Percentiles rank a stretch among this genome's conserved stretches.
phyloP scores from a whole-genome alignment of 2,329 filamentous ascomycete genomes.

The Sporothrix humicola region DNA sequence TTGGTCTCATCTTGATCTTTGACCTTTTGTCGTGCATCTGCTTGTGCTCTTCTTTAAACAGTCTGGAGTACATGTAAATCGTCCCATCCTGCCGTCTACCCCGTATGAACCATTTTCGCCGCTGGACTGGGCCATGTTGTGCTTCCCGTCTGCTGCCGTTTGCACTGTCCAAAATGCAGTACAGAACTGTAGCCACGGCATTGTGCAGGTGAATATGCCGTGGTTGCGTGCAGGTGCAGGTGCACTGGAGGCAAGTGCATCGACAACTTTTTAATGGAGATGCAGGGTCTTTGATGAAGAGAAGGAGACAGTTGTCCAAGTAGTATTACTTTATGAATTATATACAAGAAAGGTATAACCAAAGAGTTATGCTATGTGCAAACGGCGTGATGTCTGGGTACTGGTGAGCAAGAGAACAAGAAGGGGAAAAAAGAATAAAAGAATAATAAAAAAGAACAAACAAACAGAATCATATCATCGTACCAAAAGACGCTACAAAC shows the following conservation, averaged over 20 bases:
- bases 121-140: not conserved
- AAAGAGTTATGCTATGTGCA: not conserved
- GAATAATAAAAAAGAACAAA: not conserved
- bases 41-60: too few species aligned
- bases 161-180: not conserved
- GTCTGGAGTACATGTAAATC: not conserved
- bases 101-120: not conserved
- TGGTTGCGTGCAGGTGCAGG: slow-evolving; percentile 14
- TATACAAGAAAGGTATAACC: not conserved
- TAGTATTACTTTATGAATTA: not conserved
- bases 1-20: not conserved
- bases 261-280: not conserved
- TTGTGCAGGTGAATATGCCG: not conserved
- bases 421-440: not conserved
- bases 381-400: not conserved
- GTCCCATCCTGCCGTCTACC: not conserved
- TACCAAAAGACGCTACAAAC: not conserved
- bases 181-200: slow-evolving; percentile 8
- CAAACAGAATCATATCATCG: slow-evolving; percentile 2
- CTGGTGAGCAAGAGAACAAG: not conserved
- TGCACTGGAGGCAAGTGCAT: not conserved
- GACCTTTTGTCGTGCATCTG: too few species aligned
- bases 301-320: not conserved
- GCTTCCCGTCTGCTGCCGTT: not conserved
- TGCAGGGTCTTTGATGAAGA: not conserved